phyloP scores from a whole-genome alignment of 2,329 filamentous ascomycete genomes.

The Talaromyces pinophilus region DNA sequence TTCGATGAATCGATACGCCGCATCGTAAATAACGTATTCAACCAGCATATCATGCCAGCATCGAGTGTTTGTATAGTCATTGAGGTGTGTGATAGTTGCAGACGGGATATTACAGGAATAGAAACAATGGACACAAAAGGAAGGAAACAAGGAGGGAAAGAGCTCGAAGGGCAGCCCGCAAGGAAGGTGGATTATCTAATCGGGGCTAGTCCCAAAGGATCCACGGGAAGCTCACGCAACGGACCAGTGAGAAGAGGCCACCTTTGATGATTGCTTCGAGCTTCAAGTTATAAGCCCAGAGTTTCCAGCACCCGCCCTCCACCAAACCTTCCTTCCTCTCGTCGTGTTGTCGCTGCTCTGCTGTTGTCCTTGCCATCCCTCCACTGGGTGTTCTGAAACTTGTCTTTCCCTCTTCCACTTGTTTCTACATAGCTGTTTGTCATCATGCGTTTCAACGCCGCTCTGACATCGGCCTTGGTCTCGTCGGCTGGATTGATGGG shows the following conservation, averaged over 20 bases:
- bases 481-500: conserved; percentile 68
- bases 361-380: conserved; percentile 20
- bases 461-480: conserved; percentile 69
- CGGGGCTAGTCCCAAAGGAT: conserved; percentile 5
- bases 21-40: background rate
- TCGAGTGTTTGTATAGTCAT: background rate
- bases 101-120: background rate
- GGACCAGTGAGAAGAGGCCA: conserved; percentile 43
- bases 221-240: background rate
- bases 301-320: conserved; percentile 22
- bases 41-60: background rate
- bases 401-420: conserved; percentile 22
- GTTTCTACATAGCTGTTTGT: conserved; percentile 25
- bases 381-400: conserved; percentile 16
- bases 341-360: conserved; percentile 20
- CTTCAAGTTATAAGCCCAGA: conserved; percentile 34
- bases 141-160: background rate
- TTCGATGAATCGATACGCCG: background rate
- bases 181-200: conserved; percentile 4
- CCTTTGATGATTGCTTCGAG: conserved; percentile 40
- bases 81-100: background rate
- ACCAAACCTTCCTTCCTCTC: conserved; percentile 20
- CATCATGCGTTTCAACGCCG: conserved; percentile 82
- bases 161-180: background rate
- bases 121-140: background rate